These are phyloP conservation scores for Vicia sativa DNA, from an alignment of 306 rosid genomes.

Conservation along the genomic window DNA sequence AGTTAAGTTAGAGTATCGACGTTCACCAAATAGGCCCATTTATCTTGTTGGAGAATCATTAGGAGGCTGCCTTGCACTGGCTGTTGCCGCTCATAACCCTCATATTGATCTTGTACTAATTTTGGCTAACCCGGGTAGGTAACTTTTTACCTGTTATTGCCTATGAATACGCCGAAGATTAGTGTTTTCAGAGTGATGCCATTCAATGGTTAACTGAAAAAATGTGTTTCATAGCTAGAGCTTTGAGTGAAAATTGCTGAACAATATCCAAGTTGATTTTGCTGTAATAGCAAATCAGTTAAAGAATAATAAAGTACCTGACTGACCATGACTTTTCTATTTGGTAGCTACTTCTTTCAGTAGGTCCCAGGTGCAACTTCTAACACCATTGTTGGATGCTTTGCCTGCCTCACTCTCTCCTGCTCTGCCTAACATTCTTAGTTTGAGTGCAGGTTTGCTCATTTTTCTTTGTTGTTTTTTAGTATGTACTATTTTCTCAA, in stretches of 20 bases:
- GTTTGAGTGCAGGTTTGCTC: conserved; percentile 64
- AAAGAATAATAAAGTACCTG: conserved; percentile 10
- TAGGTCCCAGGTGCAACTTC: conserved; percentile 60
- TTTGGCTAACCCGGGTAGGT: conserved; percentile 93
- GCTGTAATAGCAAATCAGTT: conserved; percentile 27
- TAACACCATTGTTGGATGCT: conserved; percentile 63
- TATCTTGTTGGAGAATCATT: conserved; percentile 86
- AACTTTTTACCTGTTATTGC: neutral
- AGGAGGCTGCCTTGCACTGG: conserved; percentile 87
- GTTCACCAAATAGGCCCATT: conserved; percentile 71
- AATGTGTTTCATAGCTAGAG: neutral
- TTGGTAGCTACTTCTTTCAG: conserved; percentile 75
- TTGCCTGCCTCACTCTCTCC: conserved; percentile 55
- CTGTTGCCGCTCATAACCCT: conserved; percentile 80
- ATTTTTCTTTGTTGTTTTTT: conserved; percentile 25
- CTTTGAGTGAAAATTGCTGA: neutral
- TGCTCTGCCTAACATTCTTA: conserved; percentile 57
- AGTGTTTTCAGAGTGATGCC: conserved; percentile 7
- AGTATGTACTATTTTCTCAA: conserved; percentile 23
- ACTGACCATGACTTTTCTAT: conserved; percentile 38
- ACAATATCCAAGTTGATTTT: conserved; percentile 24
- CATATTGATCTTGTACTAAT: conserved; percentile 80
- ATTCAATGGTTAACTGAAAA: neutral
- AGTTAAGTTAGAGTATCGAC: conserved; percentile 54
- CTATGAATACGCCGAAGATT: neutral